Base-by-base conservation (phyloP, 2,329 filamentous ascomycete genomes). In the Colletotrichum higginsianum region DNA sequence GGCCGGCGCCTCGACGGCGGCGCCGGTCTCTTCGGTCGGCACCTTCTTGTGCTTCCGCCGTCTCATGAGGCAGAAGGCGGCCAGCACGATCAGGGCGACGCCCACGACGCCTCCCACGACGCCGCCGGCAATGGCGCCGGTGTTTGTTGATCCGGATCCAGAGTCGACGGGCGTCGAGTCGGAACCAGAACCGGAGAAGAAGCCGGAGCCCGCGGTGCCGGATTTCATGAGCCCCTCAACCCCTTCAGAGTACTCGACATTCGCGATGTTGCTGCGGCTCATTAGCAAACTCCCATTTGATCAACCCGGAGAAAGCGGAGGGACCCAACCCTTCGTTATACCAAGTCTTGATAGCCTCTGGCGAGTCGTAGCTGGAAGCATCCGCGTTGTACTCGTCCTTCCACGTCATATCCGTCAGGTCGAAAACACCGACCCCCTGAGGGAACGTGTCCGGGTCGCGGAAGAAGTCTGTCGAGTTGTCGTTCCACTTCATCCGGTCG, bases 71-170 rank as follows among this genome's bases (percentile, higher is more conserved):
- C 85, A 82, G 76, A 84, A 86, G 47, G 79, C 77, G 12, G 75
- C 81, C 8, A 81, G 73, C 23, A 78, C 80, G 55, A 87, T 77
- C n/a, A 87, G 75, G 3, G 77, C 82, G 23, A 87, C 74, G 16
- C 75, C 80, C 0, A 76, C 82, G 4, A 86, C 80, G 15, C 86
- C 86, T n/a, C 85, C 85, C 12, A 87, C 83, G 3, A 81, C 80
- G 35, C 85, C 85, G 13, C 86, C 86, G 9, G 78, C 84, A 53
- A 88, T 87, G 18, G 85, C 80, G 6, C 83, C 86, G 13, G 82
- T 76, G 61, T 79, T 78, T 8, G 79, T 76, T 2, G 66, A 66
- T 35, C 53, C 40, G 15, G 67, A 66, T 15, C 21, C 38, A 11
- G 66, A 35, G 26, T 66, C 56, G 35, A n/a, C 8, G 35, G 49